These are phyloP conservation scores for Davidsoniella eucalypti DNA, from an alignment of 2,329 filamentous ascomycete species.

Conservation along the genomic window DNA sequence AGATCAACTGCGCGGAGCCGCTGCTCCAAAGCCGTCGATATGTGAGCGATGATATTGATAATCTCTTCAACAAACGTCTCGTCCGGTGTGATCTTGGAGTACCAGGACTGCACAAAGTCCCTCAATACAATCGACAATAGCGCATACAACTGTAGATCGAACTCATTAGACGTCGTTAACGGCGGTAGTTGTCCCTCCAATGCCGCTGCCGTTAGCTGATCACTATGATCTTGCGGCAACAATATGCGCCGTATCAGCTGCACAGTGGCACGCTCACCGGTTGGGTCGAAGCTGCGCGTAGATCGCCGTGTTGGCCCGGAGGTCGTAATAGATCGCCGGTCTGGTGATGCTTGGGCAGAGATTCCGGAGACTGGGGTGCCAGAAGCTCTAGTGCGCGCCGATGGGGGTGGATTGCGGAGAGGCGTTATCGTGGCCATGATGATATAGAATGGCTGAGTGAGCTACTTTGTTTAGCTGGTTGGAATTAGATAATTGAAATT, in stretches of 20 bases:
- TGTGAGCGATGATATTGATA: slow-evolving; percentile 81
- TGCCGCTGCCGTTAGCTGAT: slow-evolving; percentile 39
- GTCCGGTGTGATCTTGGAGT: slow-evolving; percentile 79
- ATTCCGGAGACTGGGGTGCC: no score
- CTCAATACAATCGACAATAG: slow-evolving; percentile 77
- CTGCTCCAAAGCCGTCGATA: slow-evolving; percentile 74
- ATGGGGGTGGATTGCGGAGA: not conserved
- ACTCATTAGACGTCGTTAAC: slow-evolving; percentile 82
- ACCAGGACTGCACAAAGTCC: slow-evolving; percentile 88
- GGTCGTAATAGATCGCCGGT: not conserved
- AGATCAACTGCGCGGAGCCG: slow-evolving; percentile 68
- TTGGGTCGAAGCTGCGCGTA: slow-evolving; percentile 30
- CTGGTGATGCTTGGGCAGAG: not conserved
- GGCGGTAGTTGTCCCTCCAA: slow-evolving; percentile 76
- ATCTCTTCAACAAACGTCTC: slow-evolving; percentile 77
- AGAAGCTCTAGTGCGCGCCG: not conserved
- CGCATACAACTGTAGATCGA: slow-evolving; percentile 78
- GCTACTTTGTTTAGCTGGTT: no score
- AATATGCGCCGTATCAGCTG: slow-evolving; percentile 70
- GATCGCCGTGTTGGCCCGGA: slow-evolving; percentile 17
- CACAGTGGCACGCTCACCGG: slow-evolving; percentile 64
- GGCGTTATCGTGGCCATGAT: slow-evolving; percentile 2
- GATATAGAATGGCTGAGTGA: not conserved
- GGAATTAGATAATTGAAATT: no score
- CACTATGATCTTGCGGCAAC: slow-evolving; percentile 48